Conservation (phyloP, 164 flowering plant species). For the Sedum album region DNA sequence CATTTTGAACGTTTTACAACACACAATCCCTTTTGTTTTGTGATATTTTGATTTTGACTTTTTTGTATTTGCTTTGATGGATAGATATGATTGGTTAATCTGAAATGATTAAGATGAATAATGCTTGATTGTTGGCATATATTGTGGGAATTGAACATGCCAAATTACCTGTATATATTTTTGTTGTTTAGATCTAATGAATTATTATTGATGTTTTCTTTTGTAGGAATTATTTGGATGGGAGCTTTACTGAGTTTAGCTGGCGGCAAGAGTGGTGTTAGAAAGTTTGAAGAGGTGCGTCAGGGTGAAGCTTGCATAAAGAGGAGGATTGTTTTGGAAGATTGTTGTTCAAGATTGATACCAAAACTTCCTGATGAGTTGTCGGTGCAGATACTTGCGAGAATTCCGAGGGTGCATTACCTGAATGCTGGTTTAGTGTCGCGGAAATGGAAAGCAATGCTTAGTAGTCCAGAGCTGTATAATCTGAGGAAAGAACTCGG, state of each 20-base stretch:
- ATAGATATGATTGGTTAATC: no score
- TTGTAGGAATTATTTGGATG: constrained; percentile 26
- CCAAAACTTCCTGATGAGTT: constrained; percentile 87
- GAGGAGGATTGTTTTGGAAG: constrained; percentile 41
- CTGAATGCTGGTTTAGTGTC: constrained; percentile 52
- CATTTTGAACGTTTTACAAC: no score
- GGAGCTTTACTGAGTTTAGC: constrained; percentile 59
- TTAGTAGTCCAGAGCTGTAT: constrained; percentile 48
- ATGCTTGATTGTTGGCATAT: no score
- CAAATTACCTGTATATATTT: not conserved
- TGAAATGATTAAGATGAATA: no score
- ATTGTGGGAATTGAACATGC: no score
- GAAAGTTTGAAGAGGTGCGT: constrained; percentile 21
- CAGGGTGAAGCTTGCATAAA: constrained; percentile 47
- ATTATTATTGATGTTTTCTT: not conserved
- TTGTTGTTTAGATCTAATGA: not conserved
- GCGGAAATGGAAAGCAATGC: constrained; percentile 52
- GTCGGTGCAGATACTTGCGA: constrained; percentile 75
- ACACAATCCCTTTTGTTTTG: no score
- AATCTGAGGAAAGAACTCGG: constrained; percentile 58
- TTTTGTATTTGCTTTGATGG: no score
- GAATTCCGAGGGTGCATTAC: constrained; percentile 57
- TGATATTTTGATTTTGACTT: no score
- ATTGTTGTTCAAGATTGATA: constrained; percentile 49
- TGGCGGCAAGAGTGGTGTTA: constrained; percentile 19